These are phyloP conservation scores for Neohortaea acidophila DNA, from an alignment of 495 filamentous ascomycete species.

Conservation along the genomic window DNA sequence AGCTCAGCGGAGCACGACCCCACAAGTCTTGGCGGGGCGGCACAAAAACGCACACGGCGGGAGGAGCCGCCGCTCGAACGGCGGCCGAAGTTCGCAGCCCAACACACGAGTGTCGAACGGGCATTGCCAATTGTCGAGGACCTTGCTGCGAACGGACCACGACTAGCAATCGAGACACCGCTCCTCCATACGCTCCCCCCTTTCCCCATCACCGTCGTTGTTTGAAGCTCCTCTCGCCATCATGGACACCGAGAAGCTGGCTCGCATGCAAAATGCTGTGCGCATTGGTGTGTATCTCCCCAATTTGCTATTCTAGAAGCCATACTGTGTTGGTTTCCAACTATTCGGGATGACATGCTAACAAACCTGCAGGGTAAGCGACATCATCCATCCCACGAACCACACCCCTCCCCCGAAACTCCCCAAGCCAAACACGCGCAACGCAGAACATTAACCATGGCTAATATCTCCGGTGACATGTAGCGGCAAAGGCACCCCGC, in stretches of 20 bases:
- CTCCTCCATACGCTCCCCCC: background rate
- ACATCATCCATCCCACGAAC: background rate
- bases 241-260: constrained; percentile 62
- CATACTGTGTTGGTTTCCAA: too few relatives aligned
- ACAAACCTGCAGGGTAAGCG: constrained; percentile 10
- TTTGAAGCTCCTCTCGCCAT: constrained; percentile 21
- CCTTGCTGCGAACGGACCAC: constrained; percentile 4
- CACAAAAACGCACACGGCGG: too few relatives aligned
- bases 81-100: background rate
- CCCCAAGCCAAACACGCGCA: background rate
- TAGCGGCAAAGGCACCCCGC: constrained; percentile 95
- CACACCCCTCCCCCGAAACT: background rate
- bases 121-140: constrained; percentile 6
- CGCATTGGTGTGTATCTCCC: constrained; percentile 61
- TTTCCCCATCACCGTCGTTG: background rate
- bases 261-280: constrained; percentile 60
- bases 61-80: background rate
- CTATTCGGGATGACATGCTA: too few relatives aligned
- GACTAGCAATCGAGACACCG: constrained; percentile 7
- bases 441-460: background rate
- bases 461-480: constrained; percentile 3
- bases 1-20: too few relatives aligned
- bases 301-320: too few relatives aligned
- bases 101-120: too few relatives aligned
- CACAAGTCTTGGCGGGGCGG: too few relatives aligned